Percentiles rank a stretch among this genome's conserved stretches.
Evolutionary conservation across 208 protist species (phyloP).

Genomic region (Trypanosomatidae sp.): DNA sequence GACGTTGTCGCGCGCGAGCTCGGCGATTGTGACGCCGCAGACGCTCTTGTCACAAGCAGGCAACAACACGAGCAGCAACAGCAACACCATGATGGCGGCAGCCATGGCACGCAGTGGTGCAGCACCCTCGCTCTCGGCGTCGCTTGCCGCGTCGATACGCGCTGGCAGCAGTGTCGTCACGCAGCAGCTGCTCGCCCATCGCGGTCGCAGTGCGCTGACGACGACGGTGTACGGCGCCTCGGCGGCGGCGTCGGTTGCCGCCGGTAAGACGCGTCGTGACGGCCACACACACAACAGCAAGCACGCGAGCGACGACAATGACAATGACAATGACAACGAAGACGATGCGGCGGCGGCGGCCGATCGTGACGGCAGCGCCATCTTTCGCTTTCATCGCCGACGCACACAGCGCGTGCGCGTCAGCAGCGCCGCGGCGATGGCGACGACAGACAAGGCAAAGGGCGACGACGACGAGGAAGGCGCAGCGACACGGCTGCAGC

Average conservation of each 20-base stretch:
- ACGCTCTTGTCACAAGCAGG: conserved; percentile 34
- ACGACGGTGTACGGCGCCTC: conserved; percentile 74
- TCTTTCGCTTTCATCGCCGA: conserved; percentile 57
- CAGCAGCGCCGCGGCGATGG: too few relatives aligned
- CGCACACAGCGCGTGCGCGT: conserved; percentile 7
- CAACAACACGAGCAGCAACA: conserved; percentile 1
- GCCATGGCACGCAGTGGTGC: conserved; percentile 3
- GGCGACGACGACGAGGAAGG: too few relatives aligned
- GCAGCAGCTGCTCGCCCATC: conserved; percentile 35
- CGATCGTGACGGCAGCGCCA: conserved; percentile 48
- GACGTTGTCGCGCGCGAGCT: conserved; percentile 66
- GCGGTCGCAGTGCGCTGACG: conserved; percentile 51
- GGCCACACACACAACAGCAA: conserved; percentile 22
- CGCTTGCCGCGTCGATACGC: conserved; percentile 69
- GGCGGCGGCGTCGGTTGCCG: conserved; percentile 56
- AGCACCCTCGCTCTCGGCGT: conserved; percentile 21
- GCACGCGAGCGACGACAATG: conserved; percentile 3
- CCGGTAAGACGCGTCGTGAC: conserved; percentile 34
- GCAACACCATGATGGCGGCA: conserved; percentile 1
- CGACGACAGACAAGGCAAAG: too few relatives aligned
- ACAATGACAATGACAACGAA: neutral
- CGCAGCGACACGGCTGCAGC: too few relatives aligned
- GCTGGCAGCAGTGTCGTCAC: conserved; percentile 42
- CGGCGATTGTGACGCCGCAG: conserved; percentile 67
- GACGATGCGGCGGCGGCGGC: neutral